A percentile compares a stretch with the other conserved stretches of the same genome.
Evolutionary conservation across 75 land plant genomes (phyloP).

Genomic region (Cunninghamia lanceolata): DNA sequence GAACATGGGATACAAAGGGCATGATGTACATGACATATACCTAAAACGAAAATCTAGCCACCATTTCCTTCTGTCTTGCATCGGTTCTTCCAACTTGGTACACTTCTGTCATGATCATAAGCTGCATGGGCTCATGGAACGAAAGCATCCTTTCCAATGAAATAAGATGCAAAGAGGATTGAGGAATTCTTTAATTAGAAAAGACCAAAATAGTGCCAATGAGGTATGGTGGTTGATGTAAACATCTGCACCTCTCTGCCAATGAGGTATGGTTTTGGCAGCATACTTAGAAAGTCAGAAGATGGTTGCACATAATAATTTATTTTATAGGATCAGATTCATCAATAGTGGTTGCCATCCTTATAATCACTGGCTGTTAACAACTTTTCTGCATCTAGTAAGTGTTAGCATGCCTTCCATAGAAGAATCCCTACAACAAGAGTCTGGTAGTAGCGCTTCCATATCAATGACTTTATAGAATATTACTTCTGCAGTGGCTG

Average conservation of each 20-base stretch:
- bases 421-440: too few species aligned
- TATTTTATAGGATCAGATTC: too few species aligned
- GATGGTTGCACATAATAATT: too few species aligned
- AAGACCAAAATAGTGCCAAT: not conserved
- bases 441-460: too few species aligned
- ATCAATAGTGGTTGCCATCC: too few species aligned
- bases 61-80: not conserved
- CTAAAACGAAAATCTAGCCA: not conserved
- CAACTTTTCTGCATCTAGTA: too few species aligned
- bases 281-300: not conserved
- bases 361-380: too few species aligned
- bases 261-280: not conserved
- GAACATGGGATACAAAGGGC: not conserved
- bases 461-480: too few species aligned
- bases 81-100: not conserved
- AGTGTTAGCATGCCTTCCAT: too few species aligned
- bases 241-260: not conserved
- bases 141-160: not conserved
- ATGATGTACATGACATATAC: not conserved
- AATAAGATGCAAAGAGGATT: not conserved
- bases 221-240: not conserved
- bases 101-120: not conserved
- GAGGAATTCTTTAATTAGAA: not conserved
- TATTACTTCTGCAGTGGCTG: too few species aligned
- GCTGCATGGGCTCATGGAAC: not conserved